Conservation (phyloP, 108 stramenopile genomes). For the Aurantiochytrium sp. region DNA sequence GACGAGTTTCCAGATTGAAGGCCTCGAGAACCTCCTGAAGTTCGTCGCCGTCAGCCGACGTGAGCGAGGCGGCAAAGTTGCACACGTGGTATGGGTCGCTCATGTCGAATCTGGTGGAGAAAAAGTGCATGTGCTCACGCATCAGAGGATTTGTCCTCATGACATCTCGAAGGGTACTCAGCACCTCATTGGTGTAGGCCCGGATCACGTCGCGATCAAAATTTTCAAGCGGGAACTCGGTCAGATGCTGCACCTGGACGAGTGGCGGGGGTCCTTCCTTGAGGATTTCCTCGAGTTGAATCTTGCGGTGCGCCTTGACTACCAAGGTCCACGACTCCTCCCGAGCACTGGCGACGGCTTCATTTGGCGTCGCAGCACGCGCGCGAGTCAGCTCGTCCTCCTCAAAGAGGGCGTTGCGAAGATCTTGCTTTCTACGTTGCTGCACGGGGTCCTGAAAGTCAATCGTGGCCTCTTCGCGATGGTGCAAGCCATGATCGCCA, state of each 20-base stretch:
- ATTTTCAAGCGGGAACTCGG: neutral
- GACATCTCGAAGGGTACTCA: conserved; percentile 81
- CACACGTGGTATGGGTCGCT: conserved; percentile 85
- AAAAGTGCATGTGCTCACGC: conserved; percentile 79
- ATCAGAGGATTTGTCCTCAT: conserved; percentile 82
- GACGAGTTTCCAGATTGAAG: conserved; percentile 71
- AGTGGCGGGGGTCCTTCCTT: conserved; percentile 10
- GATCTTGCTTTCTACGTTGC: neutral
- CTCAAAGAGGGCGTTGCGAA: conserved; percentile 3
- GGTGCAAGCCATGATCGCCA: neutral
- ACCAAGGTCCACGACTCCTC: conserved; percentile 8
- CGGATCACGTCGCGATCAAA: conserved; percentile 61
- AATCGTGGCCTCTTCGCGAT: too few species aligned
- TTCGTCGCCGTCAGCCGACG: conserved; percentile 72
- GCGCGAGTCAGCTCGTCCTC: neutral
- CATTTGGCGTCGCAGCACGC: neutral
- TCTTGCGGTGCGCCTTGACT: conserved; percentile 23
- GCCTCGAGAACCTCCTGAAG: conserved; percentile 85
- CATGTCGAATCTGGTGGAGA: conserved; percentile 70
- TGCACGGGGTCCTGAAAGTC: neutral
- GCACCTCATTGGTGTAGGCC: conserved; percentile 85
- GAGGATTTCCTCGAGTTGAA: neutral
- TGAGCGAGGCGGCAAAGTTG: conserved; percentile 81
- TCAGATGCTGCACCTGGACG: conserved; percentile 19
- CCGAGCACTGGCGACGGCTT: neutral